Percentiles rank a stretch among this genome's conserved stretches.
Conservation (phyloP, 2,329 filamentous ascomycete genomes). For the Orbilia brochopaga region DNA sequence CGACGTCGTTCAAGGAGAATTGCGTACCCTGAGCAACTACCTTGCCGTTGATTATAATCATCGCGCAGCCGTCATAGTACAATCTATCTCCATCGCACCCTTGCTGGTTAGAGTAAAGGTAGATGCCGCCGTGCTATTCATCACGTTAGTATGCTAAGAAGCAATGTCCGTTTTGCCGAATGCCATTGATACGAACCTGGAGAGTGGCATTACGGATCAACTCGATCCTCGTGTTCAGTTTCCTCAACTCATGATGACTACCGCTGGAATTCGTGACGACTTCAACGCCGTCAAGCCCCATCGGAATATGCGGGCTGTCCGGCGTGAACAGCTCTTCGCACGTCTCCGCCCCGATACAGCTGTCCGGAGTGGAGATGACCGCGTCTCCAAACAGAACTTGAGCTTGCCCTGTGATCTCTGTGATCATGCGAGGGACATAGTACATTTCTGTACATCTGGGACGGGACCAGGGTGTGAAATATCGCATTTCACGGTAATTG, state of each 20-base stretch:
- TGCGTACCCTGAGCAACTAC: constrained; percentile 71
- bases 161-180: constrained; percentile 17
- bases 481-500: constrained; percentile 68
- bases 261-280: constrained; percentile 74
- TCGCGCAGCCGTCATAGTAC: constrained; percentile 69
- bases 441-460: constrained; percentile 69
- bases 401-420: constrained; percentile 64
- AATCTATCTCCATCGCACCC: constrained; percentile 67
- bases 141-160: constrained; percentile 43
- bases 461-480: constrained; percentile 70
- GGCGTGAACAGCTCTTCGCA: constrained; percentile 73
- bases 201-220: constrained; percentile 71
- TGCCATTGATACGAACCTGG: constrained; percentile 61
- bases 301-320: constrained; percentile 65
- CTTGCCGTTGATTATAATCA: constrained; percentile 69
- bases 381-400: constrained; percentile 73
- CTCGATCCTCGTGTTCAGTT: constrained; percentile 69
- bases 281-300: constrained; percentile 73
- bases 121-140: constrained; percentile 60
- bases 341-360: constrained; percentile 68
- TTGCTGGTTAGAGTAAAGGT: constrained; percentile 69
- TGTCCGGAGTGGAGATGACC: constrained; percentile 68
- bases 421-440: constrained; percentile 67
- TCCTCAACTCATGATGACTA: constrained; percentile 71
- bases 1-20: constrained; percentile 69